Base-by-base conservation (phyloP, 306 rosid genomes). In the Betula pendula region DNA sequence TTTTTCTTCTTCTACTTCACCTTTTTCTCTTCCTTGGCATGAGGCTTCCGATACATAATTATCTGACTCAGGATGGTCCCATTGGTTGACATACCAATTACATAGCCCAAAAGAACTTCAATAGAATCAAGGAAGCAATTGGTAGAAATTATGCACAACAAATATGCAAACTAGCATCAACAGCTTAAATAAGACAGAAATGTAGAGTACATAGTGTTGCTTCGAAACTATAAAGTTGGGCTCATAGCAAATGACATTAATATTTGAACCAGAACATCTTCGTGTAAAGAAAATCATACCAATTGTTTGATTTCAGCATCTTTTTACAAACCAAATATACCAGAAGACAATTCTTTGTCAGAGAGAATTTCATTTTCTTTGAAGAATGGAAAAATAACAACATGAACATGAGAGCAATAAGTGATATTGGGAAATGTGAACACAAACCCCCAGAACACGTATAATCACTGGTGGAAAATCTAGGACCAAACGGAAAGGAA, bases 91-190 rank as follows among this genome's bases (percentile, higher is more conserved):
- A 90, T 76, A 27, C 97, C 93, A 79, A 92, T 78, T 38, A 75
- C 91, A 27, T 92, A 92, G 79, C 99, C 99, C 88, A 89, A 5
- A n/a, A 95, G 60, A 79, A 95, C 99, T 95, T 77, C 67, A 40
- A 72, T 77, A 59, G 53, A 81, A 70, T 88, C 44, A 87, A 84
- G 92, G 90, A 84, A 76, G 78, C 81, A 45, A 72, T 35, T 78
- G 45, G 55, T 52, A 31, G 12, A 58, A 56, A 27, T 29, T 12
- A 14, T 49, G 25, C 15, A 42, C 40, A 75, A 58, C 40, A 62
- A 22, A 4, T 11, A 56, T 33, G 38, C 24, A 22, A 79, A 66
- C 74, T 43, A 25, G 22, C 53, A 13, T 24, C 20, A 72, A 60
- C 38, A 69, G 20, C 63, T 50, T 17, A 8, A 47, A 6, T 31